These are phyloP conservation scores for Alternaria arborescens DNA, from an alignment of 2,329 filamentous ascomycete genomes.

Conservation along the genomic window DNA sequence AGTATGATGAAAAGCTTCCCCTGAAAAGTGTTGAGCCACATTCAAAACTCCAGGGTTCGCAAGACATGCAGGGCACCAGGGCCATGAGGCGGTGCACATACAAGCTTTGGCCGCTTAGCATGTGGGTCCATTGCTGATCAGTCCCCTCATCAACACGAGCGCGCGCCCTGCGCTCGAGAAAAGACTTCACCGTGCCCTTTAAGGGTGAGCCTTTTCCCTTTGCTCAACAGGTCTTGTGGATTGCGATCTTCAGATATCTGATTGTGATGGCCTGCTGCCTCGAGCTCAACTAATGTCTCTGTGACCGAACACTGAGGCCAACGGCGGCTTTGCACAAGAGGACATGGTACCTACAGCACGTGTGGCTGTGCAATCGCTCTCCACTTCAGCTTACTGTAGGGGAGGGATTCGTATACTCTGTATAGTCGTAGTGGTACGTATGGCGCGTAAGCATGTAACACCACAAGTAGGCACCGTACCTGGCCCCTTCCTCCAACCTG, in stretches of 20 bases:
- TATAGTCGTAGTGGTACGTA: background rate
- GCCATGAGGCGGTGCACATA: conserved; percentile 28
- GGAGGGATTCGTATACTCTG: background rate
- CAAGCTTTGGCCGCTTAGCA: conserved; percentile 22
- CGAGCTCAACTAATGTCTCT: background rate
- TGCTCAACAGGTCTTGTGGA: background rate
- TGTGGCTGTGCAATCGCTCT: background rate
- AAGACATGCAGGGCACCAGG: conserved; percentile 28
- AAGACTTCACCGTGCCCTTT: background rate
- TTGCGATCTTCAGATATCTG: conserved; percentile 1
- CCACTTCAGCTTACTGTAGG: background rate
- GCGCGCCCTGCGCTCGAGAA: background rate
- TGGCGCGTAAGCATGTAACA: background rate
- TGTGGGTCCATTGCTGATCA: conserved; percentile 16
- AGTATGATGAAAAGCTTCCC: conserved; percentile 13
- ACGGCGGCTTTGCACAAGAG: background rate
- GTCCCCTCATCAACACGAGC: conserved; percentile 1
- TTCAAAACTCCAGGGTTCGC: background rate
- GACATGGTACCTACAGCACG: background rate
- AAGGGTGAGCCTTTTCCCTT: background rate
- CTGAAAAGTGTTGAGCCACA: conserved; percentile 16
- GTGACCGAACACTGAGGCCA: background rate
- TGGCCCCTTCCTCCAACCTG: background rate
- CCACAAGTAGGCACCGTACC: background rate
- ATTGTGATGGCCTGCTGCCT: background rate